phyloP scores from a whole-genome alignment of 202 grass and related monocot species.

The Setaria viridis region DNA sequence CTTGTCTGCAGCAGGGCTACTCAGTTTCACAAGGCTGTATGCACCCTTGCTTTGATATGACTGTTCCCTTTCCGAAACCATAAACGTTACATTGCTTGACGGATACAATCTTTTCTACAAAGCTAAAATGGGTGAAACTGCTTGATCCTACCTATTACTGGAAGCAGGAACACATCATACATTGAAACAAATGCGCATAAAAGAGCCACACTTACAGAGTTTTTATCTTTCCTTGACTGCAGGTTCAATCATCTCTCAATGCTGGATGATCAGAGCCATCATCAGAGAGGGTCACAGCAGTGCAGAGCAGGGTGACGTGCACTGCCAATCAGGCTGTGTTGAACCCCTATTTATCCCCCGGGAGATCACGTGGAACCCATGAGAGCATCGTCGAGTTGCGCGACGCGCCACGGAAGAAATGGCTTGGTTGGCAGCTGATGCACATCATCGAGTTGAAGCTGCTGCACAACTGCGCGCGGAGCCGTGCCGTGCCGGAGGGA shows the following conservation, averaged over 20 bases:
- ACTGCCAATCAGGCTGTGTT: background rate
- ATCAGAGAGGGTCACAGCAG: background rate
- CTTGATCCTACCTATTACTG: slow-evolving; percentile 7
- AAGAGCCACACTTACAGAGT: slow-evolving; percentile 28
- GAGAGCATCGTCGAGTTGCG: background rate
- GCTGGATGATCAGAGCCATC: background rate
- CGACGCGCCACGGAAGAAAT: background rate
- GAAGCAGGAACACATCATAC: background rate
- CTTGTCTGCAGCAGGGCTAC: background rate
- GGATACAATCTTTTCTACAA: background rate
- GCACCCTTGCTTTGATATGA: background rate
- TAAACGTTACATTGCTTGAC: background rate
- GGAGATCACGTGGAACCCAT: slow-evolving; percentile 52
- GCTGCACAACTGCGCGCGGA: background rate
- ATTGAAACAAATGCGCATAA: background rate
- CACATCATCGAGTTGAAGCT: background rate
- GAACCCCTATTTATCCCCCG: slow-evolving; percentile 29
- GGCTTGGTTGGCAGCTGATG: no score
- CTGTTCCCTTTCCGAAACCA: background rate
- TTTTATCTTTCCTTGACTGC: background rate
- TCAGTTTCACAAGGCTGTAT: background rate
- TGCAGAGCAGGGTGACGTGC: background rate
- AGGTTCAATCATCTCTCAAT: background rate
- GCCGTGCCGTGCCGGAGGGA: slow-evolving; percentile 17
- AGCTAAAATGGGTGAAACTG: background rate